Base-by-base conservation (phyloP, 176 grass and related monocot species). In the Ensete glaucum region DNA sequence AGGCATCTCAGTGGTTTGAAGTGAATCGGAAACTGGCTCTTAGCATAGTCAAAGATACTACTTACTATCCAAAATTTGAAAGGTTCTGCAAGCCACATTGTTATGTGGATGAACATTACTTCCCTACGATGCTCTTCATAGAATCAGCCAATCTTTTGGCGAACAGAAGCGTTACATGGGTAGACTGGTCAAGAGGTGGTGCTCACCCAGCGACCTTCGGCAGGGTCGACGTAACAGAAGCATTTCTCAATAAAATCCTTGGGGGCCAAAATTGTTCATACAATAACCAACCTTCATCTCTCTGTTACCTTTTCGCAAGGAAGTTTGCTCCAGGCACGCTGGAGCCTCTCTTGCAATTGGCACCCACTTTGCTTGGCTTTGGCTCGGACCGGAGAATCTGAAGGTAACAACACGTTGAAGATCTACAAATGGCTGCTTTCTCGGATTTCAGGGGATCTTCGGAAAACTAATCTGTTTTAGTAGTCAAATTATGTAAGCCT, bases 21-120 rank as follows among this genome's bases (percentile, higher is more conserved):
- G 96, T 99, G 71, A 77, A 84, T 62, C 82, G 91, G 69, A 79
- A 88, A 50, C 83, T 91, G 50, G 91, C 81, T 21, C 56, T 91
- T 24, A 81, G 57, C 49, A 89, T 95, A 5, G 62, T 99, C 27
- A 88, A 75, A 56, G 96, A 99, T 53, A 86, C 67, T 1, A 50
- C 77, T 50, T 99, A 99, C 48, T 94, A 99, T 24, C 76, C 82
- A 53, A 99, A 99, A 80, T 99, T 99, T 63, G 81, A 85, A 51
- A 69, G 91, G 25, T 99, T 99, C 75, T 95, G 96, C 79, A 83
- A 77, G 60, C 91, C 86, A 22, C 16, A 68, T 81, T 95, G 91
- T 76, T 99, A 99, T 50, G 86, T 94, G 5, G 96, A 95, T n/a
- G 96, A 99, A 23, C 96, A 99, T 74, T 99, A 99, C 80, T 99